Base-by-base conservation (phyloP, 169 alveolate genomes). In the Cryptosporidium canis region DNA sequence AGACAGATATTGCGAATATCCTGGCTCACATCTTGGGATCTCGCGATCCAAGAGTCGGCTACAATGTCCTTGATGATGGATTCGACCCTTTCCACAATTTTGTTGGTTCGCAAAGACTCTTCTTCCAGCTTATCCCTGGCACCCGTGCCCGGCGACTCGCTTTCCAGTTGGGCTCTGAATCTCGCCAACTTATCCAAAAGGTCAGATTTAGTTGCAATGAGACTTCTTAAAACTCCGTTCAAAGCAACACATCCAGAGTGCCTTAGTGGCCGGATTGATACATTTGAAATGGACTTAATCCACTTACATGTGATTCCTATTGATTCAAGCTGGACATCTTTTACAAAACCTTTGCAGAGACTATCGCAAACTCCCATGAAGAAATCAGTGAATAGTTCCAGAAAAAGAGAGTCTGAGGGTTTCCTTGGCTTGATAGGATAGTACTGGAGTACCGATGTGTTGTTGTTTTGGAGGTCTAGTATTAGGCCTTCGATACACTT, bases 221-320 rank as follows among this genome's bases (percentile, higher is more conserved):
- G 21, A 12, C 87, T 63, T 24, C 37, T 77, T 16, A 77, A 63
- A n/a, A 77, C 44, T 8, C 87, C 87, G 44, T 77, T 77, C 33
- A 77, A 21, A 21, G 87, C 87, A 56, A 77, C 72, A 12, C 47
- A 41, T 18, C 77, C 72, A 21, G 77, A 58, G n/a, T 77, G 87
- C 43, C 87, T 55, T 7, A 77, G 77, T 31, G 87, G 87, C 14
- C 87, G 55, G 27, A 77, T 24, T 56, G 70, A 18, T 14, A 29
- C 66, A 35, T 39, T 53, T 27, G 66, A 24, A n/a, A 58, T 33
- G 6, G n/a, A 14, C 21, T 56, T 39, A 14, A 77, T 14, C 87
- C 87, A 77, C 24, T n/a, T 48, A 21, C 65, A 56, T 48, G 48
- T 39, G 11, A 70, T 51, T 58, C 44, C 64, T 58, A 35, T 35